Conservation (phyloP, 1,139 yeast genomes). For the Taiozyma sp. region DNA sequence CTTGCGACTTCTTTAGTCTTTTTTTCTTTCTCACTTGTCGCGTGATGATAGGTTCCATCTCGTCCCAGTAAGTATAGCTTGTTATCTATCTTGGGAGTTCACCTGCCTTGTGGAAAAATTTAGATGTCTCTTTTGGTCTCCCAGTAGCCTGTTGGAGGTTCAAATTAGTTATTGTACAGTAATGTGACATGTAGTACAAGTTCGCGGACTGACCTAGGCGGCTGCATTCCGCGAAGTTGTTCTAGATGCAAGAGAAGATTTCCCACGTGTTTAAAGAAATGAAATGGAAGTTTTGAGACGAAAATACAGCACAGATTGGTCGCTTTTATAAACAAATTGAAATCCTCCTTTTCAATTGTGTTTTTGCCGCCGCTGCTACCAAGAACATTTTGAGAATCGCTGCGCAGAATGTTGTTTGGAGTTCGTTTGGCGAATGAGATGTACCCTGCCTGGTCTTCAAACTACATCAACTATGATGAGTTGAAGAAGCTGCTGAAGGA, state of each 20-base stretch:
- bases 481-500: conserved; percentile 83
- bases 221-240: neutral
- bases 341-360: neutral
- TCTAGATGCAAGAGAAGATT: too few species aligned
- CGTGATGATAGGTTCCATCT: too few species aligned
- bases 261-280: neutral
- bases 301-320: neutral
- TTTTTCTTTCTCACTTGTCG: too few species aligned
- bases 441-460: conserved; percentile 84
- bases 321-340: neutral
- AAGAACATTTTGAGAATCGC: neutral
- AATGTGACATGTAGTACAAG: neutral
- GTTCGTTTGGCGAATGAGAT: conserved; percentile 76
- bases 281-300: neutral
- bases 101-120: too few species aligned
- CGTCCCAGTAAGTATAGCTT: too few species aligned
- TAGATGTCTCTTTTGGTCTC: too few species aligned
- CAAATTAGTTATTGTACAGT: too few species aligned
- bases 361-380: neutral
- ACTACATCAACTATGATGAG: conserved; percentile 74
- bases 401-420: conserved; percentile 68
- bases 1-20: too few species aligned
- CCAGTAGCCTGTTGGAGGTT: too few species aligned
- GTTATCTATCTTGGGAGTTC: too few species aligned
- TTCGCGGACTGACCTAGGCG: neutral